Evolutionary conservation across 108 stramenopile genomes (phyloP), one percentile per base, ranked within the genome.

Genomic region (Stephanodiscus triporus): DNA sequence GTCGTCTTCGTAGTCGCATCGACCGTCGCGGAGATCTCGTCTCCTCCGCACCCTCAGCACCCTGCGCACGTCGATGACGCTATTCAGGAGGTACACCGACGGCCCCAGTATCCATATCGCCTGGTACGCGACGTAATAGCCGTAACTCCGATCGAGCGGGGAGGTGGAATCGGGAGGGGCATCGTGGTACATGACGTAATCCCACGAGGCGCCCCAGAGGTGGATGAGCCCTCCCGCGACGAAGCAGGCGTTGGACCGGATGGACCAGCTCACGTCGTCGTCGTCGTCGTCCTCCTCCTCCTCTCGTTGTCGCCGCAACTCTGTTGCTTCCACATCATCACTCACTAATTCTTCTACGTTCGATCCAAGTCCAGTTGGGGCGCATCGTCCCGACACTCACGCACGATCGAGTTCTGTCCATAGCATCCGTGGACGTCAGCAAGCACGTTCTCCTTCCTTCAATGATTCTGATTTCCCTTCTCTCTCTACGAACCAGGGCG

Each of bases 221-320:
- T 22, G 24, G 51, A 53, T 24, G 51, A 53, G 24, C 5, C 51
- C 20, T 0, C 51, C 51, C 6, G 51, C 51, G 19, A 53, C 51
- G 51, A 53, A 56, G 24, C 26, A 56, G 20, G 55, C 26, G 55
- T 56, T 56, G 55, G 55, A 56, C 16, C 26, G 5, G 27, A 56
- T 56, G 55, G 55, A 56, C 55, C 55, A 56, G 24, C 11, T 40
- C 40, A 11, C 40, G 11, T 40, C 40, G 11, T 40, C 40, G 40
- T 5, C 40, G 11, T 40, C 40, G 40, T 40, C n/a, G n/a, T n/a
- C n/a, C n/a, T n/a, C n/a, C n/a, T n/a, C n/a, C n/a, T n/a, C n/a
- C n/a, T n/a, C n/a, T n/a, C n/a, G n/a, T n/a, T n/a, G n/a, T n/a
- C n/a, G n/a, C n/a, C n/a, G n/a, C n/a, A n/a, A n/a, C n/a, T n/a